Evolutionary conservation across 192 early-diverging fungal genomes (phyloP).

Genomic region (Coemansia nantahalensis): DNA sequence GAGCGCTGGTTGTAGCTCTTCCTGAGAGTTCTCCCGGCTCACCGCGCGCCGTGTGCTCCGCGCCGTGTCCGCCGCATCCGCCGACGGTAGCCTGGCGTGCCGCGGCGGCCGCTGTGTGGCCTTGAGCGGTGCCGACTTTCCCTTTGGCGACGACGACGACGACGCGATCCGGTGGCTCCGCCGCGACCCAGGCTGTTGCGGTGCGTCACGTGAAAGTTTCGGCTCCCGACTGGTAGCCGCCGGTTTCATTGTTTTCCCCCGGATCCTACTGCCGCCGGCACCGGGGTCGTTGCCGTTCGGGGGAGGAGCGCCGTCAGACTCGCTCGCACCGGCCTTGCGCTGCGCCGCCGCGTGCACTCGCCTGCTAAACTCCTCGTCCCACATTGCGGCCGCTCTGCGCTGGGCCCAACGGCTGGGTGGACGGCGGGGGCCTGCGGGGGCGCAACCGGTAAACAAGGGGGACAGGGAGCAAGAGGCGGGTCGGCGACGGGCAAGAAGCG

Average conservation of each 20-base stretch:
- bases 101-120: constrained; percentile 3
- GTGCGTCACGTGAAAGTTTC: no score
- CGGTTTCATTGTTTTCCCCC: constrained; percentile 2
- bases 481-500: no score
- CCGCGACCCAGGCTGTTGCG: not conserved
- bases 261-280: constrained; percentile 2
- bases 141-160: not conserved
- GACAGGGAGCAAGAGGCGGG: no score
- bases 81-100: not conserved
- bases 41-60: not conserved
- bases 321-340: not conserved
- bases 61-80: not conserved
- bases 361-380: constrained; percentile 24
- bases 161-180: not conserved
- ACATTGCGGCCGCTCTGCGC: constrained; percentile 8
- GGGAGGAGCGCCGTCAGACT: not conserved
- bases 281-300: not conserved
- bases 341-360: constrained; percentile 25
- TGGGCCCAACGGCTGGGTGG: no score
- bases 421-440: no score
- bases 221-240: not conserved
- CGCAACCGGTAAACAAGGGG: no score
- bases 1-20: not conserved
- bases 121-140: not conserved
- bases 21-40: not conserved